Evolutionary conservation across 352 stramenopile species (phyloP).

Genomic region (Aphanomyces cochlioides): DNA sequence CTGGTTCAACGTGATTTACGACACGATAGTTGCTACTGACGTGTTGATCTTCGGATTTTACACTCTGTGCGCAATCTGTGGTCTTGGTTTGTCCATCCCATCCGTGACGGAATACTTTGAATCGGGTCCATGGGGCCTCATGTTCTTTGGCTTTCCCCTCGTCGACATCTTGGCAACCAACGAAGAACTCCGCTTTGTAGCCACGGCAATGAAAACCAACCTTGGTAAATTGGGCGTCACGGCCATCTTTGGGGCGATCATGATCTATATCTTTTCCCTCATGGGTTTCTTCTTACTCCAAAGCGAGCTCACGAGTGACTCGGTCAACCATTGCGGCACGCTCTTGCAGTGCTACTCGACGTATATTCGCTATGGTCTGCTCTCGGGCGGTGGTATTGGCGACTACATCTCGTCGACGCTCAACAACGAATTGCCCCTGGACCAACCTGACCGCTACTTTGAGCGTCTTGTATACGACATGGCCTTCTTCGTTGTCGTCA

Average conservation of each 20-base stretch:
- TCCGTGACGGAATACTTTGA: constrained; percentile 4
- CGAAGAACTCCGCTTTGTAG: constrained; percentile 28
- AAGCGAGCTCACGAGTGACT: constrained; percentile 20
- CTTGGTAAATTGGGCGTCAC: constrained; percentile 28
- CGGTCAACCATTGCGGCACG: constrained; percentile 11
- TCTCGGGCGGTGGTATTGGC: constrained; percentile 27
- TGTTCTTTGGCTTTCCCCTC: constrained; percentile 29
- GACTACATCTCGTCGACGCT: constrained; percentile 31
- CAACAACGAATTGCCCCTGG: constrained; percentile 11
- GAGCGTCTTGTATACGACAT: constrained; percentile 28
- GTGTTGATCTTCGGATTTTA: constrained; percentile 22
- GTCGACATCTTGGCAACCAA: constrained; percentile 29
- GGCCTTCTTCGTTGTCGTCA: constrained; percentile 28
- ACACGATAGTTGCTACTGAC: constrained; percentile 6
- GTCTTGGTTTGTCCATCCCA: constrained; percentile 19
- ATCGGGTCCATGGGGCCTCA: constrained; percentile 24
- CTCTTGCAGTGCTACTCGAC: constrained; percentile 26
- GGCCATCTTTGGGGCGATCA: constrained; percentile 26
- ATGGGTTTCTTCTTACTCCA: constrained; percentile 28
- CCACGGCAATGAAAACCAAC: constrained; percentile 25
- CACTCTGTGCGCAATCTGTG: constrained; percentile 27
- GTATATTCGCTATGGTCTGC: constrained; percentile 29
- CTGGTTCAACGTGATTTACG: constrained; percentile 24
- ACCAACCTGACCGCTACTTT: constrained; percentile 19
- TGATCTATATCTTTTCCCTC: constrained; percentile 31